Evolutionary conservation across 2,329 filamentous ascomycete species (phyloP), one percentile per base, ranked within the genome.

Genomic region (Fusarium sp.): DNA sequence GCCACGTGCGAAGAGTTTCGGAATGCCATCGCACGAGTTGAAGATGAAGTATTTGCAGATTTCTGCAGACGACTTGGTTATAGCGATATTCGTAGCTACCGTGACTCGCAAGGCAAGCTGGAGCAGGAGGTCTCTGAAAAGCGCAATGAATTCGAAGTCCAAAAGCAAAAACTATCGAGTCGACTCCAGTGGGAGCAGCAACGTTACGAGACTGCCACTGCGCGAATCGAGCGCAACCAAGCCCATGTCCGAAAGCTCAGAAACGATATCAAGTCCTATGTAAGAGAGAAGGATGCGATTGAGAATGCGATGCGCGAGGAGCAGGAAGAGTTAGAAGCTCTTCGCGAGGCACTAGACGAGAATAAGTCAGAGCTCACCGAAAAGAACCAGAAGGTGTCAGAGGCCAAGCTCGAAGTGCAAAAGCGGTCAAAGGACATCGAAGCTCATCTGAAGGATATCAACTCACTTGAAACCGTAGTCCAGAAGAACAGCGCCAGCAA

Each of bases 41-140:
- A 98, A 80, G 96, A 99, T 80, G 89, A 95, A 76, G 88, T 99
- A 35, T 99, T 98, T 81, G 87, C 88, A 28, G 87, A 87, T 44
- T 99, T 99, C 84, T 99, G 96, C 84, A 89, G 91, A 76, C 90
- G 93, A 62, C 90, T 98, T 25, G 94, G 95, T 2, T 98, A 97
- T 81, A 88, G 90, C 65, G 92, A 97, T 78, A 97, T 99, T 73
- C 93, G 96, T 66, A 93, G 94, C 65, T 99, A 98, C 78, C 95
- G 98, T 80, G 93, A 93, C 32, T 95, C 97, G 75, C 96, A 98
- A 83, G 96, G 96, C 54, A 95, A 93, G 46, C 86, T 97, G 54
- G 95, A 98, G 82, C 94, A 97, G 81, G 94, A 98, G 80, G 93
- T 94, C 49, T 92, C 92, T 2, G 92, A 96, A 82, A 95, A 95